These are phyloP conservation scores for Leptographium wingfieldii DNA, from an alignment of 2,329 filamentous ascomycete genomes.

Conservation along the genomic window DNA sequence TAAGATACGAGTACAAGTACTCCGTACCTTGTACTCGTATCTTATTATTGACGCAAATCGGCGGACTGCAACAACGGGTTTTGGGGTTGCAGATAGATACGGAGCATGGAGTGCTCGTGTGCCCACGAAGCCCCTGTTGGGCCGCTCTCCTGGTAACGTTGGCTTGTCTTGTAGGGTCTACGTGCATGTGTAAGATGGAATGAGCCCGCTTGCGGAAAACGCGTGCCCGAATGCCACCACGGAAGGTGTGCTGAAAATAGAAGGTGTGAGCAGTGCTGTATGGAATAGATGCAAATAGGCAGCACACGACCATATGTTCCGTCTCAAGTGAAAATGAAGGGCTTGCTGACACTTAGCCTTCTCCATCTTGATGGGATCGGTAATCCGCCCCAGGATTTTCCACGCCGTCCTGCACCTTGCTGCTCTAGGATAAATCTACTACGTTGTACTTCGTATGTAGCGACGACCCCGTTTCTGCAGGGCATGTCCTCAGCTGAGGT, in stretches of 20 bases:
- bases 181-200: neutral
- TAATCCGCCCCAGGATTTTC: neutral
- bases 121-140: neutral
- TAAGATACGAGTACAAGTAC: neutral
- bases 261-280: neutral
- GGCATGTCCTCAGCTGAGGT: neutral
- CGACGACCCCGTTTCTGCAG: neutral
- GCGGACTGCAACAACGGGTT: neutral
- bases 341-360: neutral
- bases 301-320: neutral
- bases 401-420: neutral
- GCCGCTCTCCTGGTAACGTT: neutral
- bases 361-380: neutral
- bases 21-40: no score
- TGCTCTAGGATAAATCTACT: conserved; percentile 4
- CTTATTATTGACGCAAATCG: neutral
- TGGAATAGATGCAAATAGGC: no score
- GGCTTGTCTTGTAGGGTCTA: neutral
- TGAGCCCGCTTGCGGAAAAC: neutral
- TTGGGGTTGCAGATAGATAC: neutral
- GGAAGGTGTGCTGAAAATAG: neutral
- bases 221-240: neutral
- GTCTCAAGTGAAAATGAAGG: neutral
- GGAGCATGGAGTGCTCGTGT: neutral
- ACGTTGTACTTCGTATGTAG: neutral